Conservation (phyloP, 208 protist species). For the Leishmania turanica region DNA sequence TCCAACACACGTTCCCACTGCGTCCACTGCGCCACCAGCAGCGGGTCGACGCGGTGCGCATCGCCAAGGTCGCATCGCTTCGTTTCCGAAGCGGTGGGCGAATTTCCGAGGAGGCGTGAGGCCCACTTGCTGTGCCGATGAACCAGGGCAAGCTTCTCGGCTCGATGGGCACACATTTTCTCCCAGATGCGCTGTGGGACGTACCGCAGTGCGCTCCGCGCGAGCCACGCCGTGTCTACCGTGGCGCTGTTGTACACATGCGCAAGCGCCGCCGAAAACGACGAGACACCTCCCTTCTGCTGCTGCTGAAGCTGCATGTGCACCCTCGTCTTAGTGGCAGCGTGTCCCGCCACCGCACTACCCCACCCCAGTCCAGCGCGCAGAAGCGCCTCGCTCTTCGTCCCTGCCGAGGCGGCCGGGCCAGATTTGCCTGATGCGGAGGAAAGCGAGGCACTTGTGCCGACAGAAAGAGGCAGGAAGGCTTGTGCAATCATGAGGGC, state of each 20-base stretch:
- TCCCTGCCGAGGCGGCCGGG: not conserved
- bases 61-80: slow-evolving; percentile 6
- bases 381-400: slow-evolving; percentile 25
- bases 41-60: slow-evolving; percentile 22
- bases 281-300: slow-evolving; percentile 18
- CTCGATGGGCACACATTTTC: slow-evolving; percentile 43
- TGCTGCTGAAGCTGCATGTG: slow-evolving; percentile 33
- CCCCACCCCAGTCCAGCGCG: slow-evolving; percentile 32
- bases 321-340: slow-evolving; percentile 28
- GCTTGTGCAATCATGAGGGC: slow-evolving; percentile 53
- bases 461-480: slow-evolving; percentile 41
- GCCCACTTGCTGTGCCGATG: slow-evolving; percentile 36
- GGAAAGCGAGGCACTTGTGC: slow-evolving; percentile 6
- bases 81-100: not conserved
- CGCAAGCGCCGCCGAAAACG: not conserved
- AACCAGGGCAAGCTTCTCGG: slow-evolving; percentile 12
- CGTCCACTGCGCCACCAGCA: slow-evolving; percentile 46
- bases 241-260: slow-evolving; percentile 66
- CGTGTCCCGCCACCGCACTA: slow-evolving; percentile 26
- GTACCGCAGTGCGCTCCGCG: slow-evolving; percentile 53
- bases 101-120: slow-evolving; percentile 1
- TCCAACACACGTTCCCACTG: slow-evolving; percentile 37
- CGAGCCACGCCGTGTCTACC: slow-evolving; percentile 55
- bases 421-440: not conserved
- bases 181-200: slow-evolving; percentile 57